phyloP scores from a whole-genome alignment of 495 filamentous ascomycete species.

The Geoglossum glabrum region DNA sequence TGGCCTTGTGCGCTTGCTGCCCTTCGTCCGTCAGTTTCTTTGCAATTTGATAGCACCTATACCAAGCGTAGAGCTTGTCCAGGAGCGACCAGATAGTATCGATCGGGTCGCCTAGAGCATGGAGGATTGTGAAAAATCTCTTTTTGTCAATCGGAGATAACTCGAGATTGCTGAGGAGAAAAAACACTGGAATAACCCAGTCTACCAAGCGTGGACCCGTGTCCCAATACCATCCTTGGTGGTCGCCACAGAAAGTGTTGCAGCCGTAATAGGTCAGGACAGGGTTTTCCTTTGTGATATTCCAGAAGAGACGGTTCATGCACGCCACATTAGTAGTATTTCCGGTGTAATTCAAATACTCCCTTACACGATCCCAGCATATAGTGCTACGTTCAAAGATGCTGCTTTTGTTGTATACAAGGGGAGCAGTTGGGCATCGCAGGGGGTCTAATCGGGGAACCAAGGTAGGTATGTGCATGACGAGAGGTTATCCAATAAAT shows the following conservation, averaged over 20 bases:
- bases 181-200: slow-evolving; percentile 18
- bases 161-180: slow-evolving; percentile 16
- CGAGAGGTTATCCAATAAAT: no score
- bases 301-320: no score
- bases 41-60: slow-evolving; percentile 10
- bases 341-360: no score
- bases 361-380: no score
- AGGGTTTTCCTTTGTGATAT: not conserved
- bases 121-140: slow-evolving; percentile 13
- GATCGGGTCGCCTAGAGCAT: slow-evolving; percentile 19
- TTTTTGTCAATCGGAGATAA: slow-evolving; percentile 15
- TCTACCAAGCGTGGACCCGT: slow-evolving; percentile 10
- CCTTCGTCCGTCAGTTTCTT: not conserved
- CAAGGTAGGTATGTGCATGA: no score
- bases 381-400: no score
- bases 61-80: slow-evolving; percentile 15
- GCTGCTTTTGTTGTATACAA: no score
- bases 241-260: slow-evolving; percentile 5
- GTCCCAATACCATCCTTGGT: slow-evolving; percentile 6
- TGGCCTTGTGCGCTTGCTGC: no score
- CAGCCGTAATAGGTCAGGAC: slow-evolving; percentile 7
- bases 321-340: no score
- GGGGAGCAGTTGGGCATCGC: no score
- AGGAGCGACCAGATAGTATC: slow-evolving; percentile 16
- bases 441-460: no score